Conservation (phyloP, 805 yeast genomes). For the Wickerhamomyces chambardii region DNA sequence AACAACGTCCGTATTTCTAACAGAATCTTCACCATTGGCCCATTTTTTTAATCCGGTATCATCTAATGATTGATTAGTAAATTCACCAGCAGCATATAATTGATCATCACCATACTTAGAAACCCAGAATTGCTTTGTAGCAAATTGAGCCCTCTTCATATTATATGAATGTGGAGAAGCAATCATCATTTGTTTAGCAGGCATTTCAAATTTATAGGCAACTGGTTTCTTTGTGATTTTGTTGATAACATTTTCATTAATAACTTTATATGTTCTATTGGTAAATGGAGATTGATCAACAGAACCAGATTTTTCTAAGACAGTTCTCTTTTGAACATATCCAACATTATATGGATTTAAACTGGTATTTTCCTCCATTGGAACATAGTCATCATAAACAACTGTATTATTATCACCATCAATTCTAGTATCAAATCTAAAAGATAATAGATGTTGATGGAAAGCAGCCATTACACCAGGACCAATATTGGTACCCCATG, state of each 20-base stretch:
- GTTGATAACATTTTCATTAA: slow-evolving; percentile 66
- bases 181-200: slow-evolving; percentile 68
- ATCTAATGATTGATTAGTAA: slow-evolving; percentile 67
- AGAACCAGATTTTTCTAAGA: slow-evolving; percentile 61
- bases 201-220: slow-evolving; percentile 66
- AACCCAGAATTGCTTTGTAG: slow-evolving; percentile 77
- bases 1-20: slow-evolving; percentile 68
- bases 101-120: slow-evolving; percentile 69
- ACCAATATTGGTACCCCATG: slow-evolving; percentile 65
- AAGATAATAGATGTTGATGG: slow-evolving; percentile 74
- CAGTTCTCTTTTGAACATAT: slow-evolving; percentile 51
- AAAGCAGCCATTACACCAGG: slow-evolving; percentile 79
- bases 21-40: slow-evolving; percentile 59
- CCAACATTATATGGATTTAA: slow-evolving; percentile 66
- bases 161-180: slow-evolving; percentile 58
- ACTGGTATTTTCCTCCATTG: slow-evolving; percentile 43
- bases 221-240: slow-evolving; percentile 65
- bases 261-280: slow-evolving; percentile 64
- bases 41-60: slow-evolving; percentile 69
- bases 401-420: slow-evolving; percentile 78
- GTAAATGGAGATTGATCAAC: slow-evolving; percentile 72
- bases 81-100: slow-evolving; percentile 76
- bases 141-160: slow-evolving; percentile 62
- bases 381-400: slow-evolving; percentile 58
- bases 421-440: slow-evolving; percentile 75